Conservation (phyloP, 495 filamentous ascomycete species). For the Trichoderma gamsii region DNA sequence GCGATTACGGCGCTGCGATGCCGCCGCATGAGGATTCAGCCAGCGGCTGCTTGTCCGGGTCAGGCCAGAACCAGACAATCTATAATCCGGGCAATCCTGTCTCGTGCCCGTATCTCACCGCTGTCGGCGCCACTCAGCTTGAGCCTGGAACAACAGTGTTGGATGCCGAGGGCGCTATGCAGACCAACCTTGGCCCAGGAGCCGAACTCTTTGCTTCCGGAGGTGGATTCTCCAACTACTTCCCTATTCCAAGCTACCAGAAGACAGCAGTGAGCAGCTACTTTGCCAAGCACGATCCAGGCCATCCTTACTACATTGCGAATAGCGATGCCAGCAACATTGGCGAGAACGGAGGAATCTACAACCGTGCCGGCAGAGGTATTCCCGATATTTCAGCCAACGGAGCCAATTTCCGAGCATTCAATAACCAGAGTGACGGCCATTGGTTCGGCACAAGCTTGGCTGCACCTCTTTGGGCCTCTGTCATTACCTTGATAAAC, state of each 20-base stretch:
- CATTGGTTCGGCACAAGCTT: conserved; percentile 28
- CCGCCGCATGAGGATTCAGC: conserved; percentile 30
- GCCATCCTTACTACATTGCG: conserved; percentile 20
- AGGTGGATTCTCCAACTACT: conserved; percentile 67
- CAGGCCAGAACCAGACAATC: conserved; percentile 19
- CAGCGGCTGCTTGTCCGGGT: conserved; percentile 19
- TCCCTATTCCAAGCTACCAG: conserved; percentile 54
- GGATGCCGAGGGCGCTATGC: conserved; percentile 4
- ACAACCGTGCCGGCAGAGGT: conserved; percentile 35
- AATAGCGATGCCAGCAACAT: conserved; percentile 20
- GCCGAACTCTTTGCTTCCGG: conserved; percentile 44
- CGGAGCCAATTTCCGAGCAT: conserved; percentile 47
- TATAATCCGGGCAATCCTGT: conserved; percentile 24
- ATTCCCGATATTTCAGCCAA: conserved; percentile 57
- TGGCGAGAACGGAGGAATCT: conserved; percentile 29
- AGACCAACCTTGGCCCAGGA: conserved; percentile 1
- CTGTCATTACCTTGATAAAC: conserved; percentile 39
- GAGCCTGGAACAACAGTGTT: conserved; percentile 9
- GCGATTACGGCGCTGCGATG: conserved; percentile 53
- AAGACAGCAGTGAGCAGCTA: conserved; percentile 45
- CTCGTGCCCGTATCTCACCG: conserved; percentile 34
- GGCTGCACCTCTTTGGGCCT: conserved; percentile 26
- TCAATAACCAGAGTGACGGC: conserved; percentile 27
- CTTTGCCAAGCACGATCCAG: conserved; percentile 33
- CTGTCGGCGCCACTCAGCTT: conserved; percentile 29